Evolutionary conservation across 805 yeast species (phyloP), one percentile per base, ranked within the genome.

Genomic region (Hanseniaspora lindneri): DNA sequence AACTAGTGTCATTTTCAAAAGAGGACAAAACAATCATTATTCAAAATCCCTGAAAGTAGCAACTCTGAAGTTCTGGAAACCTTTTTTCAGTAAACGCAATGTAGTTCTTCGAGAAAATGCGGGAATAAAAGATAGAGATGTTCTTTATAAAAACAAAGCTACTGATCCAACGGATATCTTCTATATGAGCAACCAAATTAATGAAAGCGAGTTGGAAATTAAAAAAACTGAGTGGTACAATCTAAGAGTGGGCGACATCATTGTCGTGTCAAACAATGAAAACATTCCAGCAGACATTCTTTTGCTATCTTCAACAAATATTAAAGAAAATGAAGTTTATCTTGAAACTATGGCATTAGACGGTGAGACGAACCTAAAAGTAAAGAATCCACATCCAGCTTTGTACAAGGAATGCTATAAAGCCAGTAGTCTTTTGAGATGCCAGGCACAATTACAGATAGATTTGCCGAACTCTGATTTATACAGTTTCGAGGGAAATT

Each of bases 301-400:
- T 2, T 56, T 92, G 2, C 59, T 92, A 36, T 74, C 88, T 1
- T 76, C 86, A 2, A 74, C 74, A 44, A 79, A 78, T 3, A 24
- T 39, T 1, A 62, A 64, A 33, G 76, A 77, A 33, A 74, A 73
- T 53, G 87, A 81, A 34, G 75, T 79, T 50, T 84, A 76, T 54
- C 78, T 88, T 17, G 99, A 92, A 62, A 92, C 99, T 1, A 87
- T 89, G 89, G 98, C 95, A 1, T 70, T 92, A 42, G 98, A 92
- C 64, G 99, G 99, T 44, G 98, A 92, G 63, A 92, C 97, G 0
- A 89, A 87, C 60, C 69, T 92, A 52, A 92, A 92, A 62, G 72
- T 83, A 7, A 79, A 76, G 56, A 66, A 67, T 17, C 83, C 95
- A 0, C 82, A 80, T 53, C 69, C 73, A 2, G 83, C 79, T 52